Percentiles rank a stretch among this genome's conserved stretches.
Conservation (phyloP, 345 rosid species). For the Euclidium syriacum region DNA sequence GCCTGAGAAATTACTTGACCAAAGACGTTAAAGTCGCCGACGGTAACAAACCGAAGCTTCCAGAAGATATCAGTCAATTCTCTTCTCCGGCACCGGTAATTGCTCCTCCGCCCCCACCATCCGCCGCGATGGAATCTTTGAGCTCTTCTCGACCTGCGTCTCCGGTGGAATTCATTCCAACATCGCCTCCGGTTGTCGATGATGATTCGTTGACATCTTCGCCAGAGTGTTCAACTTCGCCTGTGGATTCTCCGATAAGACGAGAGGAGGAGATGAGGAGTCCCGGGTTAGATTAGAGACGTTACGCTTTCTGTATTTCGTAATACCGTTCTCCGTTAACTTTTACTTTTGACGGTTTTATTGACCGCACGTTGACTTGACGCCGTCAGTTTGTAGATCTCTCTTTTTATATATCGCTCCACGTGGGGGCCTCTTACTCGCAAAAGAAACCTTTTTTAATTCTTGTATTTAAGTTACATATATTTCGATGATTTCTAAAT, state of each 20-base stretch:
- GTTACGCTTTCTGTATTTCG: conserved; percentile 9
- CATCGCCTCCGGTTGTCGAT: not conserved
- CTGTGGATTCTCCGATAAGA: conserved; percentile 21
- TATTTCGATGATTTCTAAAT: too few relatives aligned
- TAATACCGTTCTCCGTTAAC: conserved; percentile 34
- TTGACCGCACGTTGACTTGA: conserved; percentile 28
- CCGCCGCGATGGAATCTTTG: too few relatives aligned
- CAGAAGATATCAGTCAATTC: conserved; percentile 34
- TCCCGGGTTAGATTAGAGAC: conserved; percentile 31
- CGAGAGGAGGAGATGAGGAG: conserved; percentile 31
- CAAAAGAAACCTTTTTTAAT: too few relatives aligned
- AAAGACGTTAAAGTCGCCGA: conserved; percentile 33
- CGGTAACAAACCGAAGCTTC: conserved; percentile 52
- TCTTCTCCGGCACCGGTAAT: conserved; percentile 28
- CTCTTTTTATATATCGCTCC: conserved; percentile 21
- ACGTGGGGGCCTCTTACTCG: too few relatives aligned
- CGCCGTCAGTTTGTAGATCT: conserved; percentile 30
- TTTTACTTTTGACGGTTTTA: conserved; percentile 26
- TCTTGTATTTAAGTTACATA: too few relatives aligned
- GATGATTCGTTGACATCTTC: conserved; percentile 1
- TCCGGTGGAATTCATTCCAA: conserved; percentile 19
- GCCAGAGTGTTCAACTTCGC: too few relatives aligned
- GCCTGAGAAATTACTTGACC: conserved; percentile 50
- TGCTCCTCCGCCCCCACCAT: conserved; percentile 15
- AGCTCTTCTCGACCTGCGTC: conserved; percentile 52